Evolutionary conservation across 345 rosid genomes (phyloP).

Genomic region (Brassica juncea): DNA sequence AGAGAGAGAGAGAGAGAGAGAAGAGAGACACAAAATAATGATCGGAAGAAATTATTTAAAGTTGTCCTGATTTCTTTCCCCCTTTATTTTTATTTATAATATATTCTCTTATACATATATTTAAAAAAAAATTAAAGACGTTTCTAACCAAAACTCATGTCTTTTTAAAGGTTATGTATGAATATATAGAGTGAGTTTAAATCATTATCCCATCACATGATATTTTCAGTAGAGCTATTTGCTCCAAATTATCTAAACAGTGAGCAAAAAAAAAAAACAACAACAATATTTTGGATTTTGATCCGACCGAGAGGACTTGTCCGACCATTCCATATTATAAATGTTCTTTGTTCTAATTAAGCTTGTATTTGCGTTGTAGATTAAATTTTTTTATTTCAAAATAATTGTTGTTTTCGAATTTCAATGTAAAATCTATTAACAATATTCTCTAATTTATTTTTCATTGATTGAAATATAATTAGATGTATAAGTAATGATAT

Average conservation of each 20-base stretch:
- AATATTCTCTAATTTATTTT: no score
- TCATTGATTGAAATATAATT: no score
- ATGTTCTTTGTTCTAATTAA: not conserved
- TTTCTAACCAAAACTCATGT: not conserved
- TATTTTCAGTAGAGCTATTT: not conserved
- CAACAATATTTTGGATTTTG: not conserved
- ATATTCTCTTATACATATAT: not conserved
- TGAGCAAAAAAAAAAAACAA: not conserved
- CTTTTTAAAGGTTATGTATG: not conserved
- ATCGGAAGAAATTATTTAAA: slow-evolving; percentile 28
- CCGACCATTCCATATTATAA: not conserved
- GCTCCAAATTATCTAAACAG: not conserved
- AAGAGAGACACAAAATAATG: not conserved
- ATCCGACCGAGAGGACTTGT: not conserved
- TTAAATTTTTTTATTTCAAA: no score
- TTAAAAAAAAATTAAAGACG: not conserved
- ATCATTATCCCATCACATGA: not conserved
- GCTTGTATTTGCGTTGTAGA: no score
- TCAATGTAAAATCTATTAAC: no score
- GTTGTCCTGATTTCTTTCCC: slow-evolving; percentile 33
- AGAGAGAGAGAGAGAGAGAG: not conserved
- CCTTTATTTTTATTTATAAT: not conserved
- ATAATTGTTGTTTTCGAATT: no score
- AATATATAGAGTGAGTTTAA: not conserved
- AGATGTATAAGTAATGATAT: no score